A percentile compares a stretch with the other conserved stretches of the same genome.
Evolutionary conservation across 305 asterid genomes (phyloP).

Genomic region (Fraxinus dipetala): DNA sequence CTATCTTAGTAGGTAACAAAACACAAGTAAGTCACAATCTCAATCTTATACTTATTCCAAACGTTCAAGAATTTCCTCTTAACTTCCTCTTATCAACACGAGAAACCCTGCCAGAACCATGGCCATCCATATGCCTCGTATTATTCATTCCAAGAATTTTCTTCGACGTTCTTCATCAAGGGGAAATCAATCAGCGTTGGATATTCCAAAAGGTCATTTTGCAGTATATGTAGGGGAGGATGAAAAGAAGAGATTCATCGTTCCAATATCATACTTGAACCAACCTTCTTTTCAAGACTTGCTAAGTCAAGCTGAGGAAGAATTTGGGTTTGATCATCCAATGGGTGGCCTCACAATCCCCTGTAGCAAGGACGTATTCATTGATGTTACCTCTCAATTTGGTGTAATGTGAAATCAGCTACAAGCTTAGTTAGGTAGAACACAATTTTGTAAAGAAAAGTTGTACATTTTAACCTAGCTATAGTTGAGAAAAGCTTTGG

Average conservation of each 20-base stretch:
- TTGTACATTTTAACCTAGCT: neutral
- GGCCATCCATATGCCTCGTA: neutral
- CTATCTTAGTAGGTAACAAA: neutral
- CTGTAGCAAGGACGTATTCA: constrained; percentile 24
- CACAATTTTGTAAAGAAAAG: constrained; percentile 8
- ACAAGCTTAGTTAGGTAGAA: neutral
- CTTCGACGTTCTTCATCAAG: neutral
- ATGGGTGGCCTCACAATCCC: constrained; percentile 31
- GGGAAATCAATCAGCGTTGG: constrained; percentile 14
- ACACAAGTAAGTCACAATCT: neutral
- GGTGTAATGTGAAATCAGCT: neutral
- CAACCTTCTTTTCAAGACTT: constrained; percentile 34
- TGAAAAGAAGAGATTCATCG: constrained; percentile 23
- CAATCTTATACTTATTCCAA: neutral
- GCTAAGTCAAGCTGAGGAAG: constrained; percentile 28
- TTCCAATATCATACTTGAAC: constrained; percentile 36
- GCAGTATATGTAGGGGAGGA: constrained; percentile 32
- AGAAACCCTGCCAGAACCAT: neutral
- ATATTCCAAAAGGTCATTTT: constrained; percentile 4
- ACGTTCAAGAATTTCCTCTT: neutral
- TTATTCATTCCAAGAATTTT: neutral
- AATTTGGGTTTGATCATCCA: constrained; percentile 39
- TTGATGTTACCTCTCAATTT: constrained; percentile 15
- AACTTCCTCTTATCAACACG: neutral
- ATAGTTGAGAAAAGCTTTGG: neutral